Evolutionary conservation across 2,329 filamentous ascomycete genomes (phyloP).

Genomic region (Trichophyton simii): DNA sequence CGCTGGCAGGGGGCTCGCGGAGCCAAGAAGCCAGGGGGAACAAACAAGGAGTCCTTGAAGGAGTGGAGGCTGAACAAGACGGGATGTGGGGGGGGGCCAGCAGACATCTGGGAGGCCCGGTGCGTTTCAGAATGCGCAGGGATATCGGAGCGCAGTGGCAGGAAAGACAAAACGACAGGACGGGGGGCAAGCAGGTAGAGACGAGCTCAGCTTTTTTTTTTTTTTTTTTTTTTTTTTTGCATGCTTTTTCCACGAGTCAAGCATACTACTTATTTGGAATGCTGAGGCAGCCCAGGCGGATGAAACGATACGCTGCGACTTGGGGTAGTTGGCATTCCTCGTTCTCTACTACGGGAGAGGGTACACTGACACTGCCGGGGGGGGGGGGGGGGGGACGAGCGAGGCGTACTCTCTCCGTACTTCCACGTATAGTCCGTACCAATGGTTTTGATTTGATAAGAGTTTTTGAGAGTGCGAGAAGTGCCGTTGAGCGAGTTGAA

Average conservation of each 20-base stretch:
- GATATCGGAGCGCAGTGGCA: slow-evolving; percentile 1
- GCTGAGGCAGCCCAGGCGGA: background rate
- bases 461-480: too few species aligned
- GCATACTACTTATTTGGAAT: too few species aligned
- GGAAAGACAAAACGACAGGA: background rate
- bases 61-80: slow-evolving; percentile 3
- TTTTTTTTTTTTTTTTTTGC: background rate
- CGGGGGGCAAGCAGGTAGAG: background rate
- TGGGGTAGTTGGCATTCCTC: background rate
- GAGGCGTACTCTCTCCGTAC: background rate
- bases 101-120: background rate
- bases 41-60: background rate
- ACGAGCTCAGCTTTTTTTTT: background rate
- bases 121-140: slow-evolving; percentile 4
- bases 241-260: background rate
- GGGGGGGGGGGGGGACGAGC: too few species aligned
- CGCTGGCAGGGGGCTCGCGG: background rate
- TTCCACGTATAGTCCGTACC: background rate
- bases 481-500: too few species aligned
- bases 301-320: background rate
- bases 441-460: too few species aligned
- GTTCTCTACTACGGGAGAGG: background rate
- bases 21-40: background rate
- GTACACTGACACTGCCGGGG: background rate
- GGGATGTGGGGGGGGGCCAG: slow-evolving; percentile 1